phyloP scores from a whole-genome alignment of 257 asterid species.

The Pogostemon cablin region DNA sequence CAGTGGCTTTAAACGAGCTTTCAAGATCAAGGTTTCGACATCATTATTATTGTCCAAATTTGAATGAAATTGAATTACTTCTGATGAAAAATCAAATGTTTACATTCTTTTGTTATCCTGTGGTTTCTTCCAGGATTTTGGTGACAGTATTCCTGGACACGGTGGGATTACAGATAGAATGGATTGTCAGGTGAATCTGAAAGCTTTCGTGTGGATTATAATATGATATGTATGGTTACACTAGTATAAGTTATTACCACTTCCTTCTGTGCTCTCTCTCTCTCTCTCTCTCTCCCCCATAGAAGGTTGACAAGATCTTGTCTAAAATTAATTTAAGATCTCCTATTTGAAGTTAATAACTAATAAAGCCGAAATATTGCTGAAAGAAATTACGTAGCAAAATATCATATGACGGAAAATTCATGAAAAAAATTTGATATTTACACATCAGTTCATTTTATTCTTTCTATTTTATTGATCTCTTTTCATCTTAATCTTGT shows the following conservation, averaged over 20 bases:
- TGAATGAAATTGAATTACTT: constrained; percentile 9
- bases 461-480: background rate
- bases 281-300: background rate
- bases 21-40: constrained; percentile 81
- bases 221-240: background rate
- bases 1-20: constrained; percentile 98
- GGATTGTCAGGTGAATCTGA: constrained; percentile 88
- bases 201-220: background rate
- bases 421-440: background rate
- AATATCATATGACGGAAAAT: background rate
- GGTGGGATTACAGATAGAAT: constrained; percentile 99
- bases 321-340: background rate
- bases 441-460: background rate
- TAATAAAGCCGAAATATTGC: background rate
- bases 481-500: background rate
- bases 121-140: constrained; percentile 73
- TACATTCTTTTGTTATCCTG: constrained; percentile 13
- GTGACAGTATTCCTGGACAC: constrained; percentile 99
- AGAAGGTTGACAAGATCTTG: background rate
- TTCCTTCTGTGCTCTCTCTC: background rate
- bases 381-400: background rate
- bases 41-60: constrained; percentile 29
- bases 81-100: constrained; percentile 16
- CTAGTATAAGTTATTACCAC: background rate
- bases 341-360: background rate